Base-by-base conservation (phyloP, 2,329 filamentous ascomycete species). In the Coniochaeta sp. region DNA sequence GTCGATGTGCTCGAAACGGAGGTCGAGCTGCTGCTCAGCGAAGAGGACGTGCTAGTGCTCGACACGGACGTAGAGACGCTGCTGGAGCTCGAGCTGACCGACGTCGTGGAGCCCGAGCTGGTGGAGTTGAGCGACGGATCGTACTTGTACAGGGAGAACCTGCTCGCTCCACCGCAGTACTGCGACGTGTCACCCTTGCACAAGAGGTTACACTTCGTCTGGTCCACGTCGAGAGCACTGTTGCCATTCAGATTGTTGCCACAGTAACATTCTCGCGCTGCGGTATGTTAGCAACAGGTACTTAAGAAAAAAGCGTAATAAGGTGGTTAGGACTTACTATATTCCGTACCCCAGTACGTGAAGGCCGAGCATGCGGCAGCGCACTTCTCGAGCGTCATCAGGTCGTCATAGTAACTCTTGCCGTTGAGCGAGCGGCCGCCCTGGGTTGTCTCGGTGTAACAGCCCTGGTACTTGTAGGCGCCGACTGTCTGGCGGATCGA, bases 361-460 rank as follows among this genome's bases (percentile, higher is more conserved):
- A 48, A 48, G 27, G 24, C 26, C 10, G 26, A 24, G 10, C 45
- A 48, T 8, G 45, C 45, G 26, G 26, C n/a, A 1, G 45, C 45
- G 27, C 45, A 48, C 26, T 13, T n/a, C 45, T 48, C 45, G 28
- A 48, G 45, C 16, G 45, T 48, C 45, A 48, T 30, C 3, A 30
- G 26, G 45, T 48, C 45, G 26, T 31, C 26, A 10, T 24, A 20
- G 26, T 48, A 48, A n/a, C 24, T 48, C 45, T 48, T 48, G 45
- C 45, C 45, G 45, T 14, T 22, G 8, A 48, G 27, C n/a, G 45
- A 50, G 28, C 33, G 49, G 16, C 31, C 31, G 47, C 73, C 78
- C 50, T 73, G 69, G 10, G 67, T 68, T 2, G 71, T 75, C 55
- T 83, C 80, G 20, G 78, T 70, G 67, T 76, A 83, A 64, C 80